phyloP scores from a whole-genome alignment of 306 rosid genomes.

The Malus orientalis region DNA sequence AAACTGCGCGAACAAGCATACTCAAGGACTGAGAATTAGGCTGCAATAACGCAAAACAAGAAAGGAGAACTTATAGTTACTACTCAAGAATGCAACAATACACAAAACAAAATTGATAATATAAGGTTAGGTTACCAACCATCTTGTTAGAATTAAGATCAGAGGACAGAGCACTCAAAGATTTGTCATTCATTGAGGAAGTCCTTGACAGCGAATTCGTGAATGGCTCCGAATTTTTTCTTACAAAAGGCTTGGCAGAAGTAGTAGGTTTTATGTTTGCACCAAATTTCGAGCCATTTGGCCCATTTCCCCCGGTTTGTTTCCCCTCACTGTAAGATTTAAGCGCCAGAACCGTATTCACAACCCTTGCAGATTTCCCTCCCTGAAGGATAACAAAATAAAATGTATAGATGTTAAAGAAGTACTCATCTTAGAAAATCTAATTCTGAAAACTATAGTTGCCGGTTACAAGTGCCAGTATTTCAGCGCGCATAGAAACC shows the following conservation, averaged over 20 bases:
- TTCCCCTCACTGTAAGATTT: conserved; percentile 90
- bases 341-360: conserved; percentile 67
- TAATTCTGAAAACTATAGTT: neutral
- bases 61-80: neutral
- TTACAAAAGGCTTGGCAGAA: conserved; percentile 50
- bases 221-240: conserved; percentile 86
- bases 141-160: conserved; percentile 65
- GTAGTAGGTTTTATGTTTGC: conserved; percentile 57
- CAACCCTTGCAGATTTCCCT: conserved; percentile 80
- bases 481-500: neutral
- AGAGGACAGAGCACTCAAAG: conserved; percentile 24
- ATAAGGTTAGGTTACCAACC: conserved; percentile 57
- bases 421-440: neutral
- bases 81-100: conserved; percentile 12
- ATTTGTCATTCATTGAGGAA: conserved; percentile 57
- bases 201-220: conserved; percentile 64
- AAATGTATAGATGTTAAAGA: neutral
- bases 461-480: neutral
- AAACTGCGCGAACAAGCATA: conserved; percentile 62
- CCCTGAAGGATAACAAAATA: conserved; percentile 40
- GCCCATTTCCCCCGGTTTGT: conserved; percentile 69
- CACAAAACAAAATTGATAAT: neutral
- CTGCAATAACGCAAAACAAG: conserved; percentile 29
- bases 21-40: conserved; percentile 52
- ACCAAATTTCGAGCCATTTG: conserved; percentile 87